phyloP scores from a whole-genome alignment of 1,284 basidiomycete species.

The Cutaneotrichosporon mucoides region DNA sequence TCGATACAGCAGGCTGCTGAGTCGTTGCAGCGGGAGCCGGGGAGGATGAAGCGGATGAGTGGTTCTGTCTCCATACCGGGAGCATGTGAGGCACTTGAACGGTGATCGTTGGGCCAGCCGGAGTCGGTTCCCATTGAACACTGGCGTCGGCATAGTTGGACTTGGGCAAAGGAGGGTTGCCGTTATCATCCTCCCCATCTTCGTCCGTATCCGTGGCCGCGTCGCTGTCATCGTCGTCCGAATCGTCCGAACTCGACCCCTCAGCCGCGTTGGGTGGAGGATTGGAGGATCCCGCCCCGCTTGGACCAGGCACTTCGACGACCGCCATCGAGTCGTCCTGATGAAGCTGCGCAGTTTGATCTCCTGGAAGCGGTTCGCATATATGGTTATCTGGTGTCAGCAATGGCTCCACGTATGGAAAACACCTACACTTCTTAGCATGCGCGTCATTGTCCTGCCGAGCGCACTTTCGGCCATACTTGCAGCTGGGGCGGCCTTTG shows the following conservation, averaged over 20 bases:
- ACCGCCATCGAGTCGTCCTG: slow-evolving; percentile 19
- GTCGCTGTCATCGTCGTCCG: slow-evolving; percentile 10
- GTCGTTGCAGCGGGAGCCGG: neutral
- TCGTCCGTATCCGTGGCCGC: slow-evolving; percentile 2
- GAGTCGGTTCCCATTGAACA: neutral
- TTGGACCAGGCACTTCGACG: neutral
- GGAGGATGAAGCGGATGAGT: neutral
- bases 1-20: slow-evolving; percentile 1
- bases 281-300: neutral
- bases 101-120: neutral
- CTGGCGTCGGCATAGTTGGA: neutral
- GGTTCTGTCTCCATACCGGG: neutral
- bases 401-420: no score
- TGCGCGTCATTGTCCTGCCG: slow-evolving; percentile 18
- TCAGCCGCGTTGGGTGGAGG: neutral
- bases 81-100: neutral
- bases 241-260: neutral
- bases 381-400: slow-evolving; percentile 24
- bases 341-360: slow-evolving; percentile 14
- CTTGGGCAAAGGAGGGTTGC: neutral
- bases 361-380: slow-evolving; percentile 16
- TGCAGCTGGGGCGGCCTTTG: slow-evolving; percentile 20
- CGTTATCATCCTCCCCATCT: neutral
- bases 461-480: slow-evolving; percentile 20
- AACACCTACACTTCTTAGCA: slow-evolving; percentile 21